phyloP scores from a whole-genome alignment of 2,329 filamentous ascomycete species.

The Remersonia thermophila region DNA sequence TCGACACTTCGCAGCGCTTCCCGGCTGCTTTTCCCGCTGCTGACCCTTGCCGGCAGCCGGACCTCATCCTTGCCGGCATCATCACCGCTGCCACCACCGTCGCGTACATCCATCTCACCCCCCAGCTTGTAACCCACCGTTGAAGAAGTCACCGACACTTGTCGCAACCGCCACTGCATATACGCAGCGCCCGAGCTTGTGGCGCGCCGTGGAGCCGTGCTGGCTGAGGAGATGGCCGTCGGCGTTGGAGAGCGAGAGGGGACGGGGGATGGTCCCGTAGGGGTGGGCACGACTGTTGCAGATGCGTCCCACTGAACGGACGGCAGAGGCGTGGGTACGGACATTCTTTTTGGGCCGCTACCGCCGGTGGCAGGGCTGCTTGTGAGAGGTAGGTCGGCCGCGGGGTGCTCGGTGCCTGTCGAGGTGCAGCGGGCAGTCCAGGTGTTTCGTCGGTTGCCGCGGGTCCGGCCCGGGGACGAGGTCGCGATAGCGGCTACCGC shows the following conservation, averaged over 20 bases:
- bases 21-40: no score
- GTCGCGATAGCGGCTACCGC: neutral
- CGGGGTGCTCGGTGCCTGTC: no score
- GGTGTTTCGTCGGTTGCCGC: constrained; percentile 12
- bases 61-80: neutral
- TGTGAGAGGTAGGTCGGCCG: neutral
- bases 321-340: no score
- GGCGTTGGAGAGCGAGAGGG: constrained; percentile 12
- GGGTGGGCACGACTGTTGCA: constrained; percentile 1
- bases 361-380: no score
- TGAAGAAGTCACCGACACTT: constrained; percentile 4
- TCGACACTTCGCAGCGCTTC: no score
- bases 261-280: constrained; percentile 2
- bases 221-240: constrained; percentile 9
- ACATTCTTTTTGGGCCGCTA: no score
- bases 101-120: no score
- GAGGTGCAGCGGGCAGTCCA: constrained; percentile 16
- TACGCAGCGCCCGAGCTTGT: constrained; percentile 36
- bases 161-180: constrained; percentile 27
- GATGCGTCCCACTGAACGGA: no score
- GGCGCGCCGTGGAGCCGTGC: constrained; percentile 23
- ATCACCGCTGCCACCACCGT: neutral
- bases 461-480: neutral
- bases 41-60: no score
- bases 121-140: no score